Conservation (phyloP, 148 eudicot species). For the Dianthus caryophyllus region DNA sequence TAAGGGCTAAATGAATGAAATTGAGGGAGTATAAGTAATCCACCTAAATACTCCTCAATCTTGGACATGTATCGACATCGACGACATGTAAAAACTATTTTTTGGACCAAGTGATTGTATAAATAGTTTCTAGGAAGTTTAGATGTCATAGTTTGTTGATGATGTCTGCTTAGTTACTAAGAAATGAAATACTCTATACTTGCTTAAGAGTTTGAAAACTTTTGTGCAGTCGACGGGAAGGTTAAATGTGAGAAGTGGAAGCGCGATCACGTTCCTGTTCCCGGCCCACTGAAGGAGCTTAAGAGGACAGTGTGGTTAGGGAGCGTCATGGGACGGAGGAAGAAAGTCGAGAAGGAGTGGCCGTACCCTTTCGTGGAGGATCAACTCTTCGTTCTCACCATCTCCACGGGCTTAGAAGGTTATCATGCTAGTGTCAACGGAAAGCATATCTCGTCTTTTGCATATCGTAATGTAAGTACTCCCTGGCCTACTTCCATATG, state of each 20-base stretch:
- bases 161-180: too few species aligned
- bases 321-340: constrained; percentile 53
- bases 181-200: too few species aligned
- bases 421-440: constrained; percentile 74
- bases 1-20: too few species aligned
- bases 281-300: constrained; percentile 37
- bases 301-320: constrained; percentile 53
- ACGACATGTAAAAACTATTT: too few species aligned
- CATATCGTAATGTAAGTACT: constrained; percentile 70
- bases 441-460: constrained; percentile 65
- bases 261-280: constrained; percentile 39
- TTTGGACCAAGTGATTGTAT: too few species aligned
- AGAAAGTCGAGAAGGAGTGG: constrained; percentile 51
- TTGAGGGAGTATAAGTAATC: too few species aligned
- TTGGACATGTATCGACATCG: too few species aligned
- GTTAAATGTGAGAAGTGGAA: constrained; percentile 78
- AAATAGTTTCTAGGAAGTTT: too few species aligned
- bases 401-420: constrained; percentile 72
- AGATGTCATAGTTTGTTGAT: too few species aligned
- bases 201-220: not conserved
- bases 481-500: not conserved
- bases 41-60: too few species aligned
- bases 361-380: constrained; percentile 66
- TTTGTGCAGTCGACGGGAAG: constrained; percentile 65
- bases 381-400: constrained; percentile 63